Percentiles rank a stretch among this genome's conserved stretches.
These are phyloP conservation scores for Trichosporon asahii DNA, from an alignment of 1,284 basidiomycete genomes.

Conservation along the genomic window DNA sequence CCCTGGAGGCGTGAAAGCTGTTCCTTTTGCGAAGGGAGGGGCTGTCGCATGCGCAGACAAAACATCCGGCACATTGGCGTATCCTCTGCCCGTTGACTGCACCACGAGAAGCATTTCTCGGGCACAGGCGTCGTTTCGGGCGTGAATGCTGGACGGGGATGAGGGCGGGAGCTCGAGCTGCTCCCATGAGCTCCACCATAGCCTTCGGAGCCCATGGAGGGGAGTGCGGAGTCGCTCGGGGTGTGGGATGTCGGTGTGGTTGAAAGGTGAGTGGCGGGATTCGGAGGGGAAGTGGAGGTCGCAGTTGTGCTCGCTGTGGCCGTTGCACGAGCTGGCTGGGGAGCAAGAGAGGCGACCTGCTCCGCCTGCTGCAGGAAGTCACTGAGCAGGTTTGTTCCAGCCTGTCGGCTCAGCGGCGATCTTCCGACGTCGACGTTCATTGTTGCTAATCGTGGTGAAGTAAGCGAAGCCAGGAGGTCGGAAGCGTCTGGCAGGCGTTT, in stretches of 20 bases:
- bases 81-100: constrained; percentile 35
- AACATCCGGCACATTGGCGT: constrained; percentile 43
- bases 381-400: background rate
- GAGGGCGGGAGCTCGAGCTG: background rate
- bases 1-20: constrained; percentile 34
- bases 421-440: background rate
- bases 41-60: constrained; percentile 35
- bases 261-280: background rate
- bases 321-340: no score
- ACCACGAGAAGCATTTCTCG: constrained; percentile 46
- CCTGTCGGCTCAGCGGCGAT: background rate
- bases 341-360: background rate
- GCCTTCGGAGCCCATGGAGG: background rate
- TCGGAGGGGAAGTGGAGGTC: background rate
- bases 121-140: constrained; percentile 23
- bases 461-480: background rate
- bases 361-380: background rate
- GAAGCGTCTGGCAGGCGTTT: background rate
- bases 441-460: background rate
- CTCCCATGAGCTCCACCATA: background rate
- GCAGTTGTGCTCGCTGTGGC: background rate
- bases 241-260: background rate
- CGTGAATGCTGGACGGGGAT: background rate
- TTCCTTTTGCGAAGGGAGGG: constrained; percentile 27
- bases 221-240: background rate